Base-by-base conservation (phyloP, 2,329 filamentous ascomycete species). In the Fusarium domesticum region DNA sequence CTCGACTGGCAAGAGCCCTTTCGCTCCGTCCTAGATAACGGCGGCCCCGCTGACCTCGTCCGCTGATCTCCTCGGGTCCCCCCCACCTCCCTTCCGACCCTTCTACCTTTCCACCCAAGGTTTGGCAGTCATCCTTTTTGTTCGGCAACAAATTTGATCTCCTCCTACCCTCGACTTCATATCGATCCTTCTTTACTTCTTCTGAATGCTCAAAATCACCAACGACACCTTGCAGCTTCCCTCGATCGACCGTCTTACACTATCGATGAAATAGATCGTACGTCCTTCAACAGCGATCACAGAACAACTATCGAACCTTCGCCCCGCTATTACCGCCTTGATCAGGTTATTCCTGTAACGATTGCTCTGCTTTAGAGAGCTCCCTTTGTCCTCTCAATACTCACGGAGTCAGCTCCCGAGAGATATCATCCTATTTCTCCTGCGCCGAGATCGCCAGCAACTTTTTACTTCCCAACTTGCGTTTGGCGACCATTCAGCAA, bases 31-130 rank as follows among this genome's bases (percentile, higher is more conserved):
- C 42, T 38, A 46, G 45, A 56, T 51, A 35, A 47, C 47, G 44
- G 48, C 51, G 45, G 47, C 56, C 56, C 51, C 51, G 51, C 51
- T 53, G 51, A 54, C 51, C 50, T 7, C 20, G 48, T 58, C 57
- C 54, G 57, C 57, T 59, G 56, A 59, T 59, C 51, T 45, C 32
- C 40, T 52, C 35, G 42, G 45, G 39, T 43, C 41, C 42, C 54
- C 45, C 42, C 28, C 28, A 14, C 28, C 28, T 31, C 28, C 15
- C 35, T 38, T 32, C 15, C n/a, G n/a, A n/a, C n/a, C n/a, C n/a
- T n/a, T n/a, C n/a, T n/a, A n/a, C n/a, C n/a, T n/a, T n/a, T n/a
- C n/a, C n/a, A n/a, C n/a, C n/a, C n/a, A n/a, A n/a, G 20, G 18
- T 20, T 18, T 43, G 15, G 25, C 33, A 23, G 14, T 28, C 14